Evolutionary conservation across 1,139 yeast species (phyloP).

Genomic region (Taiozyma onychis): DNA sequence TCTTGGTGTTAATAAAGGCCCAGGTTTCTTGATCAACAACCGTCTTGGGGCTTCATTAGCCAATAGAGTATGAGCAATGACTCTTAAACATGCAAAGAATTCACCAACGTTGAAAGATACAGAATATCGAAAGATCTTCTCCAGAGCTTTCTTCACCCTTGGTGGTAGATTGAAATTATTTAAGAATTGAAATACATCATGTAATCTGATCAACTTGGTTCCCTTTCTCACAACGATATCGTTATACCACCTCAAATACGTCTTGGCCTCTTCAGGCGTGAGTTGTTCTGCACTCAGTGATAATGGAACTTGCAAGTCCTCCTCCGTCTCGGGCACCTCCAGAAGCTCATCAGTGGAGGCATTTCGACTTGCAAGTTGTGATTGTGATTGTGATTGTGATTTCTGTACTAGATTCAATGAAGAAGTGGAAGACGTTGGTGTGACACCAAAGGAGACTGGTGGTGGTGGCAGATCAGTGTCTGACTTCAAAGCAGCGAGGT

Average conservation of each 20-base stretch:
- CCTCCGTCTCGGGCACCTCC: constrained; percentile 11
- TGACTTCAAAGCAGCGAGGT: constrained; percentile 27
- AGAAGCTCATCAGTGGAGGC: not conserved
- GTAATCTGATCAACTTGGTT: constrained; percentile 48
- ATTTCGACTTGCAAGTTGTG: not conserved
- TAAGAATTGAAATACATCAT: constrained; percentile 60
- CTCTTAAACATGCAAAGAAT: constrained; percentile 64
- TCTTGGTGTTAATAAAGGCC: constrained; percentile 63
- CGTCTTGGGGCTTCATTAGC: constrained; percentile 39
- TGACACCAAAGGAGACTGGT: constrained; percentile 32
- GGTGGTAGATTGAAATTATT: constrained; percentile 52
- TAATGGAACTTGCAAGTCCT: constrained; percentile 40
- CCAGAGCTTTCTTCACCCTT: constrained; percentile 38
- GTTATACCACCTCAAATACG: constrained; percentile 75
- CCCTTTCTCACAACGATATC: constrained; percentile 56
- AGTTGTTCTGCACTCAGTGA: constrained; percentile 58
- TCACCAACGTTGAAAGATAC: constrained; percentile 63
- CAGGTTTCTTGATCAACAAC: constrained; percentile 41
- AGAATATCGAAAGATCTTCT: constrained; percentile 45
- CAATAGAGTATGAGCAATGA: constrained; percentile 46
- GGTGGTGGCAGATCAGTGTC: constrained; percentile 31
- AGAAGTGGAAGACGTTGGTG: constrained; percentile 20
- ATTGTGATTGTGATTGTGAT: not conserved
- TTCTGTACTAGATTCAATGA: constrained; percentile 8
- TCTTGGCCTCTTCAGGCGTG: constrained; percentile 58